These are phyloP conservation scores for Podila minutissima DNA, from an alignment of 192 early-diverging fungal species.

Conservation along the genomic window DNA sequence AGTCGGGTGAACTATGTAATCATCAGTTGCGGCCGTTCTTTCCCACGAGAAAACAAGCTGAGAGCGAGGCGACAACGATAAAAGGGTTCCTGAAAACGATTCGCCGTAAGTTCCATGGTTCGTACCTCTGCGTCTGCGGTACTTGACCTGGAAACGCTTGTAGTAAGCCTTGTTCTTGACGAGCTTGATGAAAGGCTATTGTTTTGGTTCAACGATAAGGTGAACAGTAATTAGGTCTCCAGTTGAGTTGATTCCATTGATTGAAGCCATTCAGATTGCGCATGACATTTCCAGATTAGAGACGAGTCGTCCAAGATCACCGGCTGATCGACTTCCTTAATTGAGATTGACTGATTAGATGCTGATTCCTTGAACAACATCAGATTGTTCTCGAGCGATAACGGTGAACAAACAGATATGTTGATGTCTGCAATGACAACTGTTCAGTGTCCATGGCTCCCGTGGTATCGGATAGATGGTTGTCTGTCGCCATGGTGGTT, in stretches of 20 bases:
- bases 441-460: no score
- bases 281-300: neutral
- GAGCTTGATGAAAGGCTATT: slow-evolving; percentile 78
- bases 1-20: slow-evolving; percentile 88
- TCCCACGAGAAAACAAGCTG: neutral
- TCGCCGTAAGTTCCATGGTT: no score
- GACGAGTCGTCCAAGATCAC: no score
- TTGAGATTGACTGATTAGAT: no score
- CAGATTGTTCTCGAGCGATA: no score
- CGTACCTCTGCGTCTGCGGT: slow-evolving; percentile 95
- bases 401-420: no score
- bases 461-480: neutral
- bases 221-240: neutral
- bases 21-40: slow-evolving; percentile 63
- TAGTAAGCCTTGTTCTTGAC: slow-evolving; percentile 99
- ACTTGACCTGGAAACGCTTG: slow-evolving; percentile 99
- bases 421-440: no score
- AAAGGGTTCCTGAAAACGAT: neutral
- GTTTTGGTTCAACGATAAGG: neutral
- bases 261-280: neutral
- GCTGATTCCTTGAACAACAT: no score
- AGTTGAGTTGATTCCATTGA: neutral
- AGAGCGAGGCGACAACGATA: neutral
- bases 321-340: no score
- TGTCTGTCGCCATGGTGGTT: neutral